Evolutionary conservation across 176 grass and related monocot species (phyloP).

Genomic region (Carex cristatella): DNA sequence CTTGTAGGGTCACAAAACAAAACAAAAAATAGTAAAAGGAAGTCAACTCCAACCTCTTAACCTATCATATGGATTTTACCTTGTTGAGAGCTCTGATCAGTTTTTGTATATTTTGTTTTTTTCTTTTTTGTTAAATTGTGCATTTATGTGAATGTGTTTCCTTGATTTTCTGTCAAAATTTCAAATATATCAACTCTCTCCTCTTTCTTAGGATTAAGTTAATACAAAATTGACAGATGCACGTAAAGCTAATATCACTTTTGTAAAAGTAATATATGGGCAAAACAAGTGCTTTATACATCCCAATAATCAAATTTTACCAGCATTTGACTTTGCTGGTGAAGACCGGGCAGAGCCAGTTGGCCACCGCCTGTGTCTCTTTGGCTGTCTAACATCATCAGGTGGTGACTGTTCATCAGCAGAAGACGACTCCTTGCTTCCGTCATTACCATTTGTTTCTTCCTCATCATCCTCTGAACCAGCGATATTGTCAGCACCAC

Average conservation of each 20-base stretch:
- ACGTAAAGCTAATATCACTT: not conserved
- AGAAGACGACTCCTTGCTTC: conserved; percentile 43
- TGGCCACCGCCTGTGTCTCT: conserved; percentile 47
- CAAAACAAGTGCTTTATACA: not conserved
- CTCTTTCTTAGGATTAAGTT: not conserved
- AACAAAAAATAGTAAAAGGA: not conserved
- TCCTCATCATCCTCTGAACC: conserved; percentile 58
- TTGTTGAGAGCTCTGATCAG: not conserved
- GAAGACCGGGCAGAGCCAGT: conserved; percentile 39
- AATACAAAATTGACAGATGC: not conserved
- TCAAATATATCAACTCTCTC: not conserved
- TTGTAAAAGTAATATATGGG: not conserved
- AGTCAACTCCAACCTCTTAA: not conserved
- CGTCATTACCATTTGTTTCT: conserved; percentile 41
- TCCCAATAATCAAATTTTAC: conserved; percentile 12
- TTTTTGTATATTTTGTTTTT: not conserved
- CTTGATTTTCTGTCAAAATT: not conserved
- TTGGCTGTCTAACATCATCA: conserved; percentile 40
- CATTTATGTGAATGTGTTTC: not conserved
- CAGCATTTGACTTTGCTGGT: conserved; percentile 36
- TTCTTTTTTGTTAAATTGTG: not conserved
- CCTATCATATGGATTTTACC: not conserved
- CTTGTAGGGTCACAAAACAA: not conserved
- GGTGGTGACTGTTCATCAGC: conserved; percentile 45
- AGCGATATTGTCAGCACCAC: conserved; percentile 15